Evolutionary conservation across 106 monocot species (phyloP), one percentile per base, ranked within the genome.

Genomic region (Phalaenopsis aphrodite): DNA sequence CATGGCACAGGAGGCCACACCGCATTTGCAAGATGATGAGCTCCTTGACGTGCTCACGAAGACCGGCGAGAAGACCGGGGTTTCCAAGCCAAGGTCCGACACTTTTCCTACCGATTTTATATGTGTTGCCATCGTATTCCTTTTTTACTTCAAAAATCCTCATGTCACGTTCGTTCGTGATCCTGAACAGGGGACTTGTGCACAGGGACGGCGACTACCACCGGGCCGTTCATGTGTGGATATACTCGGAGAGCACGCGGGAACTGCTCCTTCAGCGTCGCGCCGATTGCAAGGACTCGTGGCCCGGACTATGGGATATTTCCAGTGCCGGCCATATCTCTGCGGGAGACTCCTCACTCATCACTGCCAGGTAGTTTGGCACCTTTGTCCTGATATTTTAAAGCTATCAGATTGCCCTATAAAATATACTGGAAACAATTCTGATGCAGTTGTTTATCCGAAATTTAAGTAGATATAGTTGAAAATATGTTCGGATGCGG

Each of bases 311-410:
- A 71, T 98, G 98, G 94, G 98, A 98, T 64, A 93, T 94, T 68
- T 98, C 98, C 67, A 98, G 94, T 81, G 98, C 98, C 15, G 98
- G 94, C 3, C 98, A 98, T 83, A 91, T 98, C 78, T 90, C 94
- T 6, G 90, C 98, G 36, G 92, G 94, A 0, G 94, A 94, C 74
- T 87, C 92, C 52, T 98, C 98, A 0, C 94, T 98, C 74, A 42
- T 83, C 23, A 84, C 87, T 1, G 98, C 98, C 14, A 94, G 94
- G 97, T 95, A 72, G 46, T 76, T 49, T 1, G 15, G 7, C 3
- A 49, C 5, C 76, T 21, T 2, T 49, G 46, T 47, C 76, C 48
- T 76, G 41, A 43, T 19, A 48, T 14, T 55, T 47, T 48, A 9
- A 30, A 61, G 61, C 6, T 52, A 12, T 52, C 52, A 52, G 14